Evolutionary conservation across 2,329 filamentous ascomycete genomes (phyloP).

Genomic region (Trematosphaeria pertusa): DNA sequence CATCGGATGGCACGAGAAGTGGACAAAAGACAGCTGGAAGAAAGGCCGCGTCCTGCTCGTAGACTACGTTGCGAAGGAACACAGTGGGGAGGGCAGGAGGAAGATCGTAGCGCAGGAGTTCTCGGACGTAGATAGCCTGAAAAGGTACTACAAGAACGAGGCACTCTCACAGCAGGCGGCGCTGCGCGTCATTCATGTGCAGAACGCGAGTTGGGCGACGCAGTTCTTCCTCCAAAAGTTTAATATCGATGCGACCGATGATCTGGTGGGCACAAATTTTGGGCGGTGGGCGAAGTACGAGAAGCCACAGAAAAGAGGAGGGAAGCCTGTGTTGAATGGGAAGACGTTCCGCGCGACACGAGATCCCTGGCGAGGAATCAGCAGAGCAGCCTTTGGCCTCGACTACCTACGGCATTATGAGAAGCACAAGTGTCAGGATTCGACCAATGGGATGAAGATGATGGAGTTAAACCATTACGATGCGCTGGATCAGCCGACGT

Average conservation of each 20-base stretch:
- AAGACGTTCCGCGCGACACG: conserved; percentile 58
- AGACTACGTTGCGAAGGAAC: conserved; percentile 55
- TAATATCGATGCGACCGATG: conserved; percentile 58
- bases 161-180: conserved; percentile 44
- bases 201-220: conserved; percentile 61
- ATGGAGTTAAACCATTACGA: conserved; percentile 61
- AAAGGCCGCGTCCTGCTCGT: conserved; percentile 59
- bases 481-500: conserved; percentile 49
- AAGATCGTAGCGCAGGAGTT: conserved; percentile 59
- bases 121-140: conserved; percentile 51
- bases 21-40: conserved; percentile 46
- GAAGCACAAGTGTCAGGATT: conserved; percentile 28
- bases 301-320: conserved; percentile 55
- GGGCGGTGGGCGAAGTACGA: conserved; percentile 58
- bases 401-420: conserved; percentile 60
- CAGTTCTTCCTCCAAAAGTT: conserved; percentile 59
- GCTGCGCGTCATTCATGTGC: conserved; percentile 56
- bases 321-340: conserved; percentile 59
- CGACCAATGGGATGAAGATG: conserved; percentile 49
- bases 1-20: conserved; percentile 46
- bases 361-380: conserved; percentile 60
- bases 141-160: conserved; percentile 52
- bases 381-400: conserved; percentile 57
- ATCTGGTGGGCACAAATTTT: conserved; percentile 59
- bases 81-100: conserved; percentile 46